Percentiles rank a stretch among this genome's conserved stretches.
These are phyloP conservation scores for Rhodamnia rubescens DNA, from an alignment of 345 rosid genomes.

Conservation along the genomic window DNA sequence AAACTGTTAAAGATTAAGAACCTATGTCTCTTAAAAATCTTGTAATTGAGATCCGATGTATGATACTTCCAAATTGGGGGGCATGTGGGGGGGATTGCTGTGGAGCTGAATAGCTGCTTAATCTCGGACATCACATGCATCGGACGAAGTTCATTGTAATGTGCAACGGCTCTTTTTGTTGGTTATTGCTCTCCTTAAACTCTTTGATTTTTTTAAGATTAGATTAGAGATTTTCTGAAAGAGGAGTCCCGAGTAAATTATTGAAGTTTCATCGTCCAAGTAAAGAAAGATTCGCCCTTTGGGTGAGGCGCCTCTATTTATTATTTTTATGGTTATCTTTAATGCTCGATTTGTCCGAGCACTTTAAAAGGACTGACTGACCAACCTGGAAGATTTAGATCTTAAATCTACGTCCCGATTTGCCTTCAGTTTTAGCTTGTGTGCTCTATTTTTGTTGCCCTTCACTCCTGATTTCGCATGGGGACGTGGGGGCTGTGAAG, in stretches of 20 bases:
- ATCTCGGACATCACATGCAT: neutral
- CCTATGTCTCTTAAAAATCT: neutral
- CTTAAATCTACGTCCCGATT: neutral
- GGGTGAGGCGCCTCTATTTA: neutral
- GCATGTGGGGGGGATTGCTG: neutral
- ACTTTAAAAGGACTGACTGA: neutral
- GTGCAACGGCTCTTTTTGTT: neutral
- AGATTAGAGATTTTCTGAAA: neutral
- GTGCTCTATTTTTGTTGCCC: neutral
- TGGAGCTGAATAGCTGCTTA: neutral
- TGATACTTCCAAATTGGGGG: neutral
- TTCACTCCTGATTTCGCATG: neutral
- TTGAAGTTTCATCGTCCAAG: neutral
- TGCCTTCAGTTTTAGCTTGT: neutral
- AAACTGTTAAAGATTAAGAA: neutral
- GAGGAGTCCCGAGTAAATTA: neutral
- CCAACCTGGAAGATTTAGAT: neutral
- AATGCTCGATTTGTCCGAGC: neutral
- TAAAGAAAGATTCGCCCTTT: neutral
- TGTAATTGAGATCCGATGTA: neutral
- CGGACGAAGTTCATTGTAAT: neutral
- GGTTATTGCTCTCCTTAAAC: neutral
- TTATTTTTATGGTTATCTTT: neutral
- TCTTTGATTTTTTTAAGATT: neutral
- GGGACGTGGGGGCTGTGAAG: too few species aligned